These are phyloP conservation scores for Penstemon davidsonii DNA, from an alignment of 257 asterid genomes.

Conservation along the genomic window DNA sequence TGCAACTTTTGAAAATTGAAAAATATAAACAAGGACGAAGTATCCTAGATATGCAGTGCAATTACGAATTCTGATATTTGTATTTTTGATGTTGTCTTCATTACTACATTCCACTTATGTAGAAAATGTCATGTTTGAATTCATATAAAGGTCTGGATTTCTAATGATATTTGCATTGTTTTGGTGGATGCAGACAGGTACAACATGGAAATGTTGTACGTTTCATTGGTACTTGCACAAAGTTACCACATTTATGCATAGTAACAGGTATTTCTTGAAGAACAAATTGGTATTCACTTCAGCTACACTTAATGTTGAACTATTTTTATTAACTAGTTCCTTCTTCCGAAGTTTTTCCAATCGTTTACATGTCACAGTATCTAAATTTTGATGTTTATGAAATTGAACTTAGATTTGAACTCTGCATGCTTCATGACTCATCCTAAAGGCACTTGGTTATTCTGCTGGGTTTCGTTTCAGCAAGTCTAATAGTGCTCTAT, in stretches of 20 bases:
- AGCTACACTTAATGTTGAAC: background rate
- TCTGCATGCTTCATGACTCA: constrained; percentile 13
- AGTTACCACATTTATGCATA: constrained; percentile 74
- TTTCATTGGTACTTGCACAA: constrained; percentile 85
- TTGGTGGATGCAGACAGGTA: constrained; percentile 64
- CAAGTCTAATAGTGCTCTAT: background rate
- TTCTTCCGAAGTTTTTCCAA: background rate
- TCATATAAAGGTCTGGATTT: background rate
- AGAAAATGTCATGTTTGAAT: constrained; percentile 6
- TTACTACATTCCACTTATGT: background rate
- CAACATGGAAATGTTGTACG: constrained; percentile 76
- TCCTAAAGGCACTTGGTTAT: constrained; percentile 20
- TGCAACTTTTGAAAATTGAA: background rate
- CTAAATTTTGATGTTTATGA: constrained; percentile 3
- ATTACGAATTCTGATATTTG: background rate
- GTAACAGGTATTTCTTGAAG: constrained; percentile 68
- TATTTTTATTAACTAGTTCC: constrained; percentile 12
- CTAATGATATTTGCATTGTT: constrained; percentile 12
- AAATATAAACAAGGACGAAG: background rate
- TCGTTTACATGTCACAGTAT: background rate
- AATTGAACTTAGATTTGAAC: too few relatives aligned
- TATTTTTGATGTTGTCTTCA: background rate
- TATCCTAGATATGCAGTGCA: background rate
- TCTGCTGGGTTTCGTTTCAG: constrained; percentile 6
- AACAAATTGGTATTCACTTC: constrained; percentile 17